Percentiles rank a stretch among this genome's conserved stretches.
These are phyloP conservation scores for Sphenostylis stenocarpa DNA, from an alignment of 306 rosid species.

Conservation along the genomic window DNA sequence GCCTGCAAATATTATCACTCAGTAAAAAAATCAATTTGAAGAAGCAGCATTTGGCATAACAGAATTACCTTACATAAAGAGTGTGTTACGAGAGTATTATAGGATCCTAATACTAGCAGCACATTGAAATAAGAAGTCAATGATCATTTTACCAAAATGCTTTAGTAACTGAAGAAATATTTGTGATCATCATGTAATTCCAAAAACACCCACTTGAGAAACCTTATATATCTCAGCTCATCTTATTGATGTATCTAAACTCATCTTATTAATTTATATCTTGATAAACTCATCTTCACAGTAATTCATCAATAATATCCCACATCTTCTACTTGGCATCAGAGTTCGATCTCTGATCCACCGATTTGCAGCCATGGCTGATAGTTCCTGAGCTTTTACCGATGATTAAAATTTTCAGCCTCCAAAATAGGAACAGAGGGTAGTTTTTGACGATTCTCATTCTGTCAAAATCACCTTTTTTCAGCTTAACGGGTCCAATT, in stretches of 20 bases:
- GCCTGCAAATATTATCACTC: constrained; percentile 60
- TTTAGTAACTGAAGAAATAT: background rate
- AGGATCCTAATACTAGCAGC: background rate
- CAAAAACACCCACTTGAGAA: background rate
- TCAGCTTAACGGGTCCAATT: no score
- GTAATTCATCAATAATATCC: no score
- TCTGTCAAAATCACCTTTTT: no score
- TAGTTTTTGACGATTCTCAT: no score
- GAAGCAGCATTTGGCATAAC: background rate
- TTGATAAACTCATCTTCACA: no score
- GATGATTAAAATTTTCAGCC: no score
- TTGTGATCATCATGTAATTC: background rate
- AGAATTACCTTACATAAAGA: constrained; percentile 2
- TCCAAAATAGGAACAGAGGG: no score
- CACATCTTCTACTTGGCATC: no score
- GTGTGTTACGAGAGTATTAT: background rate
- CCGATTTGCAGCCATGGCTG: no score
- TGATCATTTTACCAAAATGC: background rate
- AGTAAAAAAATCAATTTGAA: background rate
- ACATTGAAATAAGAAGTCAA: background rate
- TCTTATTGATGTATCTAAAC: background rate
- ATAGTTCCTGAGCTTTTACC: no score
- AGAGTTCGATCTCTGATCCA: no score
- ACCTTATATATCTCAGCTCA: background rate
- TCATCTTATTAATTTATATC: background rate